phyloP scores from a whole-genome alignment of 108 stramenopile genomes.

The Pinguiococcus pyrenoidosus region DNA sequence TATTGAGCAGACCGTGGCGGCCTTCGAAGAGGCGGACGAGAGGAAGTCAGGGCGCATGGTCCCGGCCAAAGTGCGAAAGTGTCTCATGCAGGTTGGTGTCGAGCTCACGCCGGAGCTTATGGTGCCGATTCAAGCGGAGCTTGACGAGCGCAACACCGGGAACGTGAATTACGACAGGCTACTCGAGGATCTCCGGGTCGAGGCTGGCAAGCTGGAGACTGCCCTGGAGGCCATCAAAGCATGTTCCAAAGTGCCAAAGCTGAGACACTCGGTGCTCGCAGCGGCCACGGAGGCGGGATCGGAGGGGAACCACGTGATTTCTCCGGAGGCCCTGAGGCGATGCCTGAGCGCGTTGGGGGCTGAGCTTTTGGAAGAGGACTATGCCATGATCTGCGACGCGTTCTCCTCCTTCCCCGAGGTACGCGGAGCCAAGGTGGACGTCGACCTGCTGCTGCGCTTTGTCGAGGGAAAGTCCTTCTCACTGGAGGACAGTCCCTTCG shows the following conservation, averaged over 20 bases:
- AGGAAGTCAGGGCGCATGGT: no score
- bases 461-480: no score
- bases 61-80: no score
- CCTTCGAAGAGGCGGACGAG: no score
- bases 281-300: no score
- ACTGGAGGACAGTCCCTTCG: no score
- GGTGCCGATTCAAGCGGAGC: not conserved
- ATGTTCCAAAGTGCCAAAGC: not conserved
- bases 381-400: no score
- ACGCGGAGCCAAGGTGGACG: no score
- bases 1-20: no score
- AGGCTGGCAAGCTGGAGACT: not conserved
- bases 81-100: constrained; percentile 2
- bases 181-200: constrained; percentile 3
- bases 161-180: not conserved
- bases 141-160: not conserved
- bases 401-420: no score
- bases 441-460: no score
- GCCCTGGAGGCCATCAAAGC: not conserved
- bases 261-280: constrained; percentile 1
- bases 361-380: not conserved
- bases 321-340: not conserved
- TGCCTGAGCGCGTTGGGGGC: not conserved
- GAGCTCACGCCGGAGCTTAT: not conserved
- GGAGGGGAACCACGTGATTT: not conserved